Evolutionary conservation across 768 basidiomycete species (phyloP), one percentile per base, ranked within the genome.

Genomic region (Astraeus odoratus): DNA sequence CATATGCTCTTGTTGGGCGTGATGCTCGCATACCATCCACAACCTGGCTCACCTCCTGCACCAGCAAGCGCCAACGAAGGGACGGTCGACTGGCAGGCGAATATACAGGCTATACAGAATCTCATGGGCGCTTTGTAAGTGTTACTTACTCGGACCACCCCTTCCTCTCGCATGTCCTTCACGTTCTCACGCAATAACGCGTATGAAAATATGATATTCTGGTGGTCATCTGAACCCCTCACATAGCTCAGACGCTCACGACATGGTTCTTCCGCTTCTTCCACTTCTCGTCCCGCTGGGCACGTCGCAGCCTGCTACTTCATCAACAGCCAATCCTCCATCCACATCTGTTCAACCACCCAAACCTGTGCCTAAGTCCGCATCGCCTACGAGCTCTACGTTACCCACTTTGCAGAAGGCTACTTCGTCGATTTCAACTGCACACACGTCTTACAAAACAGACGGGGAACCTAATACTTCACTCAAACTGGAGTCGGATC

Each of bases 21-120:
- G 35, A 78, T 93, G 29, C 74, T 92, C 1, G 67, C 73, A 4
- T 77, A 77, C 2, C 81, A 88, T 55, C 81, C 84, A 3, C 47
- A 48, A 22, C 55, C 55, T 0, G 59, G 52, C 8, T 57, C 65
- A 0, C 61, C 70, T 2, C 59, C 70, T 2, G 59, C 62, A 0
- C 66, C 65, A 8, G 57, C 67, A 13, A 64, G 67, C 16, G 56
- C 71, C 1, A 56, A 73, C 3, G 86, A 90, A 54, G 83, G 81
- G 3, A 77, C 79, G 9, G 74, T 81, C 0, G 84, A 87, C 47
- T 93, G 88, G 82, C 83, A 85, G 49, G 83, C 86, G 13, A 95
- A 93, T 51, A 67, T 94, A 3, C 90, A 93, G 64, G 90, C 75
- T 1, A 86, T 94, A 23, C 92, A 94, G 59, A 94, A 94, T 52